A percentile compares a stretch with the other conserved stretches of the same genome.
phyloP scores from a whole-genome alignment of 2,329 filamentous ascomycete genomes.

The Corynespora cassiicola region DNA sequence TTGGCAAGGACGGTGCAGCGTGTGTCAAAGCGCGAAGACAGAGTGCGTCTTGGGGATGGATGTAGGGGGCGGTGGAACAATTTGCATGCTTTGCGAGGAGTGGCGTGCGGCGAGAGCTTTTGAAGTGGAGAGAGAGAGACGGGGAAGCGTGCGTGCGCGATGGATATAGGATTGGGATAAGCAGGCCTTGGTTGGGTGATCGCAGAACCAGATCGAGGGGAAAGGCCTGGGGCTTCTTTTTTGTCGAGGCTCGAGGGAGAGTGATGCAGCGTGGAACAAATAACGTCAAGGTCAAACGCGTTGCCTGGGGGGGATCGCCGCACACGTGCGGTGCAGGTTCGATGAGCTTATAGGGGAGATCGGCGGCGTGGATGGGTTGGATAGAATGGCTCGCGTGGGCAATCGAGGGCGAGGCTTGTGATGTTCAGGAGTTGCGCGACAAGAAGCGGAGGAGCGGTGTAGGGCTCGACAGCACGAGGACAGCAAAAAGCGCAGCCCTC shows the following conservation, averaged over 20 bases:
- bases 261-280: too few species aligned
- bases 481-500: constrained; percentile 11
- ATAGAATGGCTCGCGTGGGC: constrained; percentile 13
- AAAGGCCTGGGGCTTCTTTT: too few species aligned
- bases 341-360: constrained; percentile 13
- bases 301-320: too few species aligned
- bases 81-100: constrained; percentile 20
- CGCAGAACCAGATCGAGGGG: too few species aligned
- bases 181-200: too few species aligned
- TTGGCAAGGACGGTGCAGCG: too few species aligned
- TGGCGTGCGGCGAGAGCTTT: constrained; percentile 1
- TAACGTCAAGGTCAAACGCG: too few species aligned
- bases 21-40: constrained; percentile 18
- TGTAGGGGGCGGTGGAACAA: constrained; percentile 1
- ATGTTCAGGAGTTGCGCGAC: constrained; percentile 3
- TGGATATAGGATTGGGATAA: too few species aligned
- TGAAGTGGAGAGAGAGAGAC: constrained; percentile 8
- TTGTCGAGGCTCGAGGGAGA: too few species aligned
- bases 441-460: constrained; percentile 14
- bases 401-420: constrained; percentile 10
- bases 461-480: constrained; percentile 14
- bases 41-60: constrained; percentile 8
- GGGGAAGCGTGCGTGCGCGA: too few species aligned
- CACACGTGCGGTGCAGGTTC: constrained; percentile 19
- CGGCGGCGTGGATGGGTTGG: constrained; percentile 11